phyloP scores from a whole-genome alignment of 495 filamentous ascomycete species.

The Aspergillus biplanus region DNA sequence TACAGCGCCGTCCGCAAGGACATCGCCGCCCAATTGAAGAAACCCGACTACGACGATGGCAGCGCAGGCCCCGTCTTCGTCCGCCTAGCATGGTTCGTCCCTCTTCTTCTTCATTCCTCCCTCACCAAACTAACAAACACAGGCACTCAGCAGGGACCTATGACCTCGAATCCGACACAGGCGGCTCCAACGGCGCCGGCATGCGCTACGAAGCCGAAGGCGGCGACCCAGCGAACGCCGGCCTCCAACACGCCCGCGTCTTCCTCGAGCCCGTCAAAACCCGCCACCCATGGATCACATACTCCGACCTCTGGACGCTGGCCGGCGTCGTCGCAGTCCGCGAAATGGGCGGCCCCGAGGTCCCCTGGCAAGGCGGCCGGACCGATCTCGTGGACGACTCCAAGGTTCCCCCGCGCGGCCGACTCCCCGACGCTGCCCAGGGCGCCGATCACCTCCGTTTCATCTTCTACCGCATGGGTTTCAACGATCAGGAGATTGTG shows the following conservation, averaged over 20 bases:
- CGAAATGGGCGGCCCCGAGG: constrained; percentile 59
- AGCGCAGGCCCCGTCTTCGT: constrained; percentile 65
- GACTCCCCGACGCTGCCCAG: constrained; percentile 61
- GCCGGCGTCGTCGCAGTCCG: constrained; percentile 61
- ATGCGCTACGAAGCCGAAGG: constrained; percentile 68
- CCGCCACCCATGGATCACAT: constrained; percentile 64
- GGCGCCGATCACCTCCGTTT: constrained; percentile 60
- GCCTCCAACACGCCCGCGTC: constrained; percentile 63
- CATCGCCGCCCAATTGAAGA: constrained; percentile 57
- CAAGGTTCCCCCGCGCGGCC: constrained; percentile 58
- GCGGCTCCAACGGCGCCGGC: constrained; percentile 65
- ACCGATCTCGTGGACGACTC: constrained; percentile 62
- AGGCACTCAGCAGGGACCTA: constrained; percentile 67
- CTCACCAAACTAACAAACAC: neutral
- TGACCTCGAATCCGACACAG: constrained; percentile 59
- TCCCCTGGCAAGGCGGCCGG: constrained; percentile 58
- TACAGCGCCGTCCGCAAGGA: constrained; percentile 58
- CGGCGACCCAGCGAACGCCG: constrained; percentile 66
- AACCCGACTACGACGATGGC: constrained; percentile 65
- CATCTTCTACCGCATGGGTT: constrained; percentile 68
- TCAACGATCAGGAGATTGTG: constrained; percentile 66
- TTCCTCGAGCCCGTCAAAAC: constrained; percentile 64
- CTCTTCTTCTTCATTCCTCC: neutral
- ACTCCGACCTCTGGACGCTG: constrained; percentile 65
- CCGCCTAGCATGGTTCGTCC: constrained; percentile 60